Evolutionary conservation across 805 yeast species (phyloP), one percentile per base, ranked within the genome.

Genomic region (Metschnikowia hibisci): DNA sequence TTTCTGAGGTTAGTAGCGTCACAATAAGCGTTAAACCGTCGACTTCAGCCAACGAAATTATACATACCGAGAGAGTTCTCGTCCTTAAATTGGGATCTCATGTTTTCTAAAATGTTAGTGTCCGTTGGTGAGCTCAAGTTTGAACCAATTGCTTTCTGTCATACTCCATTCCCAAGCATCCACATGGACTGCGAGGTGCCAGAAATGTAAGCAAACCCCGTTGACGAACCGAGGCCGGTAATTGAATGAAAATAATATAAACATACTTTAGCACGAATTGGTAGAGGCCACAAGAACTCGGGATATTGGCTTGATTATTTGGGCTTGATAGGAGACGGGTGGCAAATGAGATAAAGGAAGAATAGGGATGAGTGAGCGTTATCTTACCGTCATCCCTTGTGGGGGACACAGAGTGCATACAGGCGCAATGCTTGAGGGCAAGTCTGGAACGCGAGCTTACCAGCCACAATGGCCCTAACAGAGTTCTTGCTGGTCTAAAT

Each of bases 71-170:
- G 87, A 43, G 98, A 87, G 68, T 87, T 91, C 63, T 93, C 97
- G 78, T 87, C 95, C 71, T 88, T 87, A 67, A 87, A 87, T 74
- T 87, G 90, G 43, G 95, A 87, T 71, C 93, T 85, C 96, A 87
- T 87, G 41, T 41, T 57, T 52, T 22, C 11, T 42, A 45, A 28
- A 25, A 32, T 30, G 27, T 41, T 23, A 34, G 46, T 35, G 13
- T 10, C 15, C 22, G 16, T 34, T 25, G 6, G 6, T 8, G 14
- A n/a, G 26, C 13, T 3, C 29, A 27, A 4, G 5, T 27, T 7
- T 5, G 7, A n/a, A 22, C 27, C 35, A 22, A 18, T 4, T 11
- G 27, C 35, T 26, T 6, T 8, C 4, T 20, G 29, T 6, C 13
- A n/a, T 4, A 13, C 12, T 13, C 27, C 27, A 22, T n/a, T 20